Percentiles rank a stretch among this genome's conserved stretches.
Evolutionary conservation across 306 rosid genomes (phyloP).

Genomic region (Malus sylvestris): DNA sequence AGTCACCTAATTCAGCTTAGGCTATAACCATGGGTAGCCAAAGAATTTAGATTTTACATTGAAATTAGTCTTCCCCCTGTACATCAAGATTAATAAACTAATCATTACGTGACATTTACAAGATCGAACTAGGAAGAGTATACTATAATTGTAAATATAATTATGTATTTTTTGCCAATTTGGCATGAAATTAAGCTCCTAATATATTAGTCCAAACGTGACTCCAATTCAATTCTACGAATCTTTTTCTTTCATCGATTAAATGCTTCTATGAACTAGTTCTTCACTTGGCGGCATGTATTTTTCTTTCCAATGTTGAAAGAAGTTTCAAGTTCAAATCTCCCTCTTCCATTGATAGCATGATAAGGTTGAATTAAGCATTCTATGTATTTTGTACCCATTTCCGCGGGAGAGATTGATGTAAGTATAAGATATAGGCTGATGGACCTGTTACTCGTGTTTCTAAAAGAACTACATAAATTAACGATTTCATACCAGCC

Average conservation of each 20-base stretch:
- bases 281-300: neutral
- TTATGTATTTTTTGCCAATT: neutral
- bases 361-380: too few species aligned
- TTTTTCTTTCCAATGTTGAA: neutral
- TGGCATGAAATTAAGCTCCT: neutral
- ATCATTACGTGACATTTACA: neutral
- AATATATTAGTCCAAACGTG: neutral
- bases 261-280: neutral
- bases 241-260: neutral
- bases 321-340: neutral
- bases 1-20: conserved; percentile 16
- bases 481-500: too few species aligned
- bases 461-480: too few species aligned
- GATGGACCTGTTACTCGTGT: too few species aligned
- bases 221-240: neutral
- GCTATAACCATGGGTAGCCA: neutral
- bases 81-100: too few species aligned
- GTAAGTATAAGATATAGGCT: too few species aligned
- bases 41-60: neutral
- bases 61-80: neutral
- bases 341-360: neutral
- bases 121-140: neutral
- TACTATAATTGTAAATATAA: neutral
- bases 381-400: too few species aligned
- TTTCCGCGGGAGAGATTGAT: too few species aligned